Base-by-base conservation (phyloP, 2,329 filamentous ascomycete species). In the Trichoderma semiorbis region DNA sequence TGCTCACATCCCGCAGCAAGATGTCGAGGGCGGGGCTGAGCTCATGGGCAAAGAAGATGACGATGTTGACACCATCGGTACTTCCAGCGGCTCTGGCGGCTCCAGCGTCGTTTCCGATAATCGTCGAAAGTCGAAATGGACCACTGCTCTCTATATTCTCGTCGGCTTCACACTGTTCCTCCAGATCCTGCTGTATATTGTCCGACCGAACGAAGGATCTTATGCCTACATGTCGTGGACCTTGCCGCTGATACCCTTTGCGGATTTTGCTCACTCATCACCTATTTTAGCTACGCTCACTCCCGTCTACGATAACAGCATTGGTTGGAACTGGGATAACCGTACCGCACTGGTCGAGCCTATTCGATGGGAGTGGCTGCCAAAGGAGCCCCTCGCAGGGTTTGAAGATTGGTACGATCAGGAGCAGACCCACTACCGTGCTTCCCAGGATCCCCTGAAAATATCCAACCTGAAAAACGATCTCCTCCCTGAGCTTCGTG, bases 391-490 rank as follows among this genome's bases (percentile, higher is more conserved):
- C 7, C 72, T 74, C 11, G 50, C 61, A 5, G 73, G 73, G 21
- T 74, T 74, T 73, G 75, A 79, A 26, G 80, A 81, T 34, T 81
- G 80, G 80, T 77, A 76, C 10, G 71, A 71, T 12, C 62, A 75
- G 1, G 39, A 73, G 5, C 69, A 74, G 1, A 69, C 21, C 28
- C 79, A 80, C 64, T 84, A 84, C 47, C 78, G 74, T 21, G 77
- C 83, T 7, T 75, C 75, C 1, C 72, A 75, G 12, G 83, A 84
- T 28, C 83, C 83, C 1, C 30, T 84, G 36, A 82, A 80, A 50
- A 77, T 83, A 7, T 80, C 81, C 3, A 84, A 84, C 43, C 77
- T 83, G 0, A 73, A 81, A 3, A 76, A 81, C 24, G 78, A 78
- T 0, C 50, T 84, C 0, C 72, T 80, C 2, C 68, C 78, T 3